Evolutionary conservation across 495 filamentous ascomycete species (phyloP).

Genomic region (Penicillium herquei): DNA sequence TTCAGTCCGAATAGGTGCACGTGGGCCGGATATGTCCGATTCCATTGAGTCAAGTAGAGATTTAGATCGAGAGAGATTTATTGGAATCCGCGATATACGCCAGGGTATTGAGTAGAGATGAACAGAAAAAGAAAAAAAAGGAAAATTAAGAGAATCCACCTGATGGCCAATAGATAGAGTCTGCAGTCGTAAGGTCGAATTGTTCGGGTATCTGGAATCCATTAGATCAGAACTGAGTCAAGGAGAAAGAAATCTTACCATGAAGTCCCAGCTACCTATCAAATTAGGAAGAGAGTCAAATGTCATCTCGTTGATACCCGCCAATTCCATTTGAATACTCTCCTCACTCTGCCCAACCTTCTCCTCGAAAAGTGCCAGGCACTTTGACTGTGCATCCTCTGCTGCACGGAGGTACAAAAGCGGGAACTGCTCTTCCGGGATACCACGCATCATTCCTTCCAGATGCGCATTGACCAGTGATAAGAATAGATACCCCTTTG

Average conservation of each 20-base stretch:
- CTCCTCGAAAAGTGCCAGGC: conserved; percentile 30
- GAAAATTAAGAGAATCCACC: not conserved
- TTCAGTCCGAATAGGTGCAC: not conserved
- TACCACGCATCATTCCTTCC: conserved; percentile 37
- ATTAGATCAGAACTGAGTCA: not conserved
- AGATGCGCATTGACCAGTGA: conserved; percentile 42
- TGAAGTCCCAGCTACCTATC: conserved; percentile 23
- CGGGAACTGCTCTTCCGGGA: conserved; percentile 30
- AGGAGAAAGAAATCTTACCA: conserved; percentile 13
- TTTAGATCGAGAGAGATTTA: not conserved
- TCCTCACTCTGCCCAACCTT: conserved; percentile 15
- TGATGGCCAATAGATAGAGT: not conserved
- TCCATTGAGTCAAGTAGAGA: not conserved
- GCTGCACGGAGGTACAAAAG: conserved; percentile 33
- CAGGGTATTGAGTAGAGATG: not conserved
- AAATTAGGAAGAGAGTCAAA: conserved; percentile 5
- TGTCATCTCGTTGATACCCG: conserved; percentile 3
- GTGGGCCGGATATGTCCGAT: not conserved
- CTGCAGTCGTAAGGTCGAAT: not conserved
- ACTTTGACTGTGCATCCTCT: conserved; percentile 34
- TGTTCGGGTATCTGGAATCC: not conserved
- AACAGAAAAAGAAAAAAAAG: too few species aligned
- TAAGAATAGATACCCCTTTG: conserved; percentile 53
- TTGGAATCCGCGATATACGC: not conserved
- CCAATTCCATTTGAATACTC: not conserved